Conservation (phyloP, 148 eudicot genomes). For the Vaccinium darrowii region DNA sequence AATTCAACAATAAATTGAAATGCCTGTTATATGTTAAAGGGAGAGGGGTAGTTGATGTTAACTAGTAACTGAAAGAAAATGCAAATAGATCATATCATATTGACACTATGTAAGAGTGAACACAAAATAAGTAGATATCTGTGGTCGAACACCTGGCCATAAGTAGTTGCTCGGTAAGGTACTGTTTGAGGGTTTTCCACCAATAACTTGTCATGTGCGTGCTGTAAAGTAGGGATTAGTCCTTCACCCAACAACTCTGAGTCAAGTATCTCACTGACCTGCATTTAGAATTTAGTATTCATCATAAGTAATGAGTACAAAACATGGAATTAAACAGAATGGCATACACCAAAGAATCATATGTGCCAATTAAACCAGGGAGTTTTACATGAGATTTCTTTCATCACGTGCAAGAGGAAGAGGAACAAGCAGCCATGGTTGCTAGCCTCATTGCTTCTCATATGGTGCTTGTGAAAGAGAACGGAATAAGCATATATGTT, state of each 20-base stretch:
- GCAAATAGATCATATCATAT: too few species aligned
- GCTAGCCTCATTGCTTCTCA: neutral
- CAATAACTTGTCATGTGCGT: slow-evolving; percentile 82
- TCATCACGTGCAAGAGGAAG: neutral
- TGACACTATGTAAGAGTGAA: neutral
- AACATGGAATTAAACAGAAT: neutral
- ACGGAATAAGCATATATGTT: neutral
- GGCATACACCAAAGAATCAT: neutral
- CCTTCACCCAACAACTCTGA: slow-evolving; percentile 96
- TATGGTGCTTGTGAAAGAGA: neutral
- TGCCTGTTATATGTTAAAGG: neutral
- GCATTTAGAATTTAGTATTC: slow-evolving; percentile 15
- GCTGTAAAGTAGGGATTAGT: slow-evolving; percentile 79
- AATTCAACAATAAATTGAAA: neutral
- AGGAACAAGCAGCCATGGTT: neutral
- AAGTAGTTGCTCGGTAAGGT: slow-evolving; percentile 73
- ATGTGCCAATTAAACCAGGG: neutral
- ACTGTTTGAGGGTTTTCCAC: slow-evolving; percentile 68
- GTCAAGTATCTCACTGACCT: slow-evolving; percentile 96
- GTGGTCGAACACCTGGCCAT: slow-evolving; percentile 61
- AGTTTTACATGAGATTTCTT: neutral
- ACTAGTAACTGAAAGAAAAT: neutral
- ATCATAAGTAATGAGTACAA: neutral
- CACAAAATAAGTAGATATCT: neutral
- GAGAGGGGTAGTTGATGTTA: neutral